Conservation (phyloP, 192 early-diverging fungal genomes). For the Lobosporangium transversale region DNA sequence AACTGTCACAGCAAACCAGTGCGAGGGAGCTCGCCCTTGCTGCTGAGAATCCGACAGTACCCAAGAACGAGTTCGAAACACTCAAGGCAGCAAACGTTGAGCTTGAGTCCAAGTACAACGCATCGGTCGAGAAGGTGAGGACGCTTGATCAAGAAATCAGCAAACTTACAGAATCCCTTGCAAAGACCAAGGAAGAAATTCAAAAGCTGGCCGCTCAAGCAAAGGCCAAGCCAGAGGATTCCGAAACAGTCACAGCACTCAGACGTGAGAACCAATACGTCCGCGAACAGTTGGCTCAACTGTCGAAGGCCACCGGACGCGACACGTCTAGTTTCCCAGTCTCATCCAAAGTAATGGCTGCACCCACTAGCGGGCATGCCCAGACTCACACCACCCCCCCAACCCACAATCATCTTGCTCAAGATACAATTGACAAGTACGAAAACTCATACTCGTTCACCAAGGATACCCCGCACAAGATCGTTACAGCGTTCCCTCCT, state of each 20-base stretch:
- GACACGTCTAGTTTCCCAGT: conserved; percentile 53
- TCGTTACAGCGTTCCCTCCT: conserved; percentile 27
- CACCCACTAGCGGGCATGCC: conserved; percentile 22
- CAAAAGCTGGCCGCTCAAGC: conserved; percentile 63
- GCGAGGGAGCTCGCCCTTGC: conserved; percentile 63
- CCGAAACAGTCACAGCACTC: conserved; percentile 67
- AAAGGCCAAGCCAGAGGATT: conserved; percentile 67
- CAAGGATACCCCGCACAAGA: conserved; percentile 43
- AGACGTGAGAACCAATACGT: conserved; percentile 77
- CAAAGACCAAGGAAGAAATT: conserved; percentile 72
- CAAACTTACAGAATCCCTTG: conserved; percentile 64
- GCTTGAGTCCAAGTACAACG: conserved; percentile 70
- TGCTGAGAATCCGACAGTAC: conserved; percentile 65
- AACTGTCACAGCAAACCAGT: conserved; percentile 55
- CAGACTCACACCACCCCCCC: conserved; percentile 10
- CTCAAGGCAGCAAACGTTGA: conserved; percentile 67
- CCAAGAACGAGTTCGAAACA: conserved; percentile 67
- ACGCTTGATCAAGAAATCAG: conserved; percentile 72
- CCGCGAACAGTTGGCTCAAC: conserved; percentile 73
- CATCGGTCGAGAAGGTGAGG: conserved; percentile 66
- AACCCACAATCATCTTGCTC: conserved; percentile 26
- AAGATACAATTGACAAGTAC: conserved; percentile 39
- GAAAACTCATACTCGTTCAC: conserved; percentile 53
- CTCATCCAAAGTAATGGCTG: conserved; percentile 21
- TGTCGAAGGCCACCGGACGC: conserved; percentile 63